phyloP scores from a whole-genome alignment of 2,329 filamentous ascomycete species.

The Torrubiella hemipterigena region DNA sequence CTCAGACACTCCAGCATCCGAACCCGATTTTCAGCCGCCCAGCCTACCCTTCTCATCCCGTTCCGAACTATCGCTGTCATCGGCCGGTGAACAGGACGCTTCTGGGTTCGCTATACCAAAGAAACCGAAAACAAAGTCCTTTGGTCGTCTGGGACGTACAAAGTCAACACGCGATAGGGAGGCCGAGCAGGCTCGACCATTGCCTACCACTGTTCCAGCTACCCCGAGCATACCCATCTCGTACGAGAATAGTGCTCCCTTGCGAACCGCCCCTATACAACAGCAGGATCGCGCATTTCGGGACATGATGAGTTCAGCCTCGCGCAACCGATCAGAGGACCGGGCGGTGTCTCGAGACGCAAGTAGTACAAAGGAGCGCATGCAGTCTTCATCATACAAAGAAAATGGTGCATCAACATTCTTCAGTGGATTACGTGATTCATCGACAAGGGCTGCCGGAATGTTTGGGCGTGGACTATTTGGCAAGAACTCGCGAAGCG shows the following conservation, averaged over 20 bases:
- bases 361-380: slow-evolving; percentile 33
- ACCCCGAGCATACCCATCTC: slow-evolving; percentile 15
- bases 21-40: slow-evolving; percentile 3
- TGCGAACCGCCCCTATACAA: slow-evolving; percentile 53
- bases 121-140: slow-evolving; percentile 42
- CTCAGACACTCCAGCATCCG: slow-evolving; percentile 21
- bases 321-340: slow-evolving; percentile 64
- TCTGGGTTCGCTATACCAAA: slow-evolving; percentile 24
- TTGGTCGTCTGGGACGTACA: slow-evolving; percentile 38
- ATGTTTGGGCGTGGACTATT: slow-evolving; percentile 76
- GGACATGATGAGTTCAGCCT: slow-evolving; percentile 52
- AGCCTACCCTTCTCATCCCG: slow-evolving; percentile 29
- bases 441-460: slow-evolving; percentile 63
- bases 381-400: slow-evolving; percentile 41
- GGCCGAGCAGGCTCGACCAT: slow-evolving; percentile 24
- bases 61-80: slow-evolving; percentile 40
- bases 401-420: slow-evolving; percentile 53
- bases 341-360: slow-evolving; percentile 37
- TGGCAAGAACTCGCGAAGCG: slow-evolving; percentile 63
- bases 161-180: slow-evolving; percentile 41
- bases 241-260: slow-evolving; percentile 18
- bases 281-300: slow-evolving; percentile 55
- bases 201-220: slow-evolving; percentile 12
- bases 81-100: slow-evolving; percentile 33
- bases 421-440: slow-evolving; percentile 61